Evolutionary conservation across 495 filamentous ascomycete genomes (phyloP), one percentile per base, ranked within the genome.

Genomic region (Aspergillus nidulans): DNA sequence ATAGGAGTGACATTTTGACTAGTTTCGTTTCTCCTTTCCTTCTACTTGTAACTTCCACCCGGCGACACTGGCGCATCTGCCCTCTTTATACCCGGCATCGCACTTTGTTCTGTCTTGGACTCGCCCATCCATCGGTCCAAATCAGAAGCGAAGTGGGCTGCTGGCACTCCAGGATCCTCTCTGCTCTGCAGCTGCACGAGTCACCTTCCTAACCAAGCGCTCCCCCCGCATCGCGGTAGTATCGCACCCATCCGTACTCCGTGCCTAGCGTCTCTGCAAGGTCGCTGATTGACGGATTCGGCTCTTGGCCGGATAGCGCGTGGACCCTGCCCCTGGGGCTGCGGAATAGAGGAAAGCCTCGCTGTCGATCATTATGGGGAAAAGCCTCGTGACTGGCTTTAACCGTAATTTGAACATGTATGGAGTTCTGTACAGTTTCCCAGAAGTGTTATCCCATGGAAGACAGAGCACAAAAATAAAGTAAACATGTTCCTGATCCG

Each of bases 21-120:
- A 21, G 13, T 68, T 67, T 18, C 76, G 81, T 39, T 79, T 74
- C 56, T 76, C n/a, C 18, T 1, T 28, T 46, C 39, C 34, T 38
- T 30, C 28, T 39, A 10, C 2, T 52, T 20, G n/a, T n/a, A n/a
- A n/a, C n/a, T n/a, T n/a, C n/a, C n/a, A n/a, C n/a, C n/a, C n/a
- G n/a, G n/a, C n/a, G n/a, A n/a, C n/a, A n/a, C 26, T 30, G 26
- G 26, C 5, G 10, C 26, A 30, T 16, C 45, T 28, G 45, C 26
- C n/a, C n/a, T n/a, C n/a, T n/a, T n/a, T n/a, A n/a, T n/a, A n/a
- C n/a, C n/a, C n/a, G n/a, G n/a, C n/a, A n/a, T n/a, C n/a, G n/a
- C n/a, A n/a, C n/a, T n/a, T n/a, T n/a, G n/a, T n/a, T n/a, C n/a
- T n/a, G n/a, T n/a, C n/a, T n/a, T n/a, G n/a, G n/a, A n/a, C n/a